phyloP scores from a whole-genome alignment of 2,329 filamentous ascomycete species.

The Fusarium oligoseptatum region DNA sequence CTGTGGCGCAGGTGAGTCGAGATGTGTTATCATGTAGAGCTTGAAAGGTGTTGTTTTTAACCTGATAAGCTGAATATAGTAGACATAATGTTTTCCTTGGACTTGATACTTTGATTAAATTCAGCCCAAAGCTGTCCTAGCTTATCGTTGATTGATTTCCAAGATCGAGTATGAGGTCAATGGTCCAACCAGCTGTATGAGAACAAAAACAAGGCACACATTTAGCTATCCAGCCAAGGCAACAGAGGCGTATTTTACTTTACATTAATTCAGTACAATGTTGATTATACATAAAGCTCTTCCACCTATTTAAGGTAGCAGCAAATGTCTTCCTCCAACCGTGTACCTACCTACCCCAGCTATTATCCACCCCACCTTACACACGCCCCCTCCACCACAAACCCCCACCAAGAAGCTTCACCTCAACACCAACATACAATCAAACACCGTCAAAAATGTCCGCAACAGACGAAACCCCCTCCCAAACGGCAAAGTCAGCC shows the following conservation, averaged over 20 bases:
- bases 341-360: not conserved
- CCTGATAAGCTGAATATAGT: not conserved
- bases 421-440: conserved; percentile 59
- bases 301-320: not conserved
- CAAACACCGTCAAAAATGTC: conserved; percentile 62
- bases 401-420: conserved; percentile 30
- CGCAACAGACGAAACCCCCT: conserved; percentile 66
- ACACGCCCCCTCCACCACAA: conserved; percentile 26
- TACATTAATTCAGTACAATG: not conserved
- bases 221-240: not conserved
- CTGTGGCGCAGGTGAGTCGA: not conserved
- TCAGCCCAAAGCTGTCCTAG: not conserved
- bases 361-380: not conserved
- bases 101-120: not conserved
- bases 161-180: not conserved
- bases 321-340: not conserved
- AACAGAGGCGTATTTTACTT: not conserved
- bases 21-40: not conserved
- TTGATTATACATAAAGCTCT: not conserved
- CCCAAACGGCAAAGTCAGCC: conserved; percentile 70
- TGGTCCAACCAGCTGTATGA: not conserved
- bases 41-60: not conserved
- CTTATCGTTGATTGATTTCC: not conserved
- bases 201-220: not conserved
- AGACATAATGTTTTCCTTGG: not conserved